These are phyloP conservation scores for Phaeodactylum tricornutum DNA, from an alignment of 108 stramenopile genomes.

Conservation along the genomic window DNA sequence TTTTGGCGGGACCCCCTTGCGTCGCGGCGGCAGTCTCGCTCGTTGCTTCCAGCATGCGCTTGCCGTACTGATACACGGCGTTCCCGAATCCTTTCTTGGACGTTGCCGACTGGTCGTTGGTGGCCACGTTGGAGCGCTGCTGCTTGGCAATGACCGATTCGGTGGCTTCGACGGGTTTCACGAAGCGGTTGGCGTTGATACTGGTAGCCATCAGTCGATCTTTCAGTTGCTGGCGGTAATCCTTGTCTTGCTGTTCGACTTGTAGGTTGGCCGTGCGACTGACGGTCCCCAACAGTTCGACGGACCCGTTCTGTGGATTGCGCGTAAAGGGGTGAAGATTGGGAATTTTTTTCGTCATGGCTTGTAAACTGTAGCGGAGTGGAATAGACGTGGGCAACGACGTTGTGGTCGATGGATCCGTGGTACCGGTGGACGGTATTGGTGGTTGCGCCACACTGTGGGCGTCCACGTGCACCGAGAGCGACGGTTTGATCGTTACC, in stretches of 20 bases:
- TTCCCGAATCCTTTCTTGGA: constrained; percentile 56
- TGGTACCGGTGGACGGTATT: constrained; percentile 1
- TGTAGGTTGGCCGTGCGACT: constrained; percentile 65
- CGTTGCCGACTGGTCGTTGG: constrained; percentile 26
- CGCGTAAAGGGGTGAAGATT: constrained; percentile 69
- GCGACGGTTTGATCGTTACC: constrained; percentile 26
- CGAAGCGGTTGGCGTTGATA: constrained; percentile 67
- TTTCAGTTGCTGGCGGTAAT: constrained; percentile 55
- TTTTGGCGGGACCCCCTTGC: constrained; percentile 12
- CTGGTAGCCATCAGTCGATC: constrained; percentile 54
- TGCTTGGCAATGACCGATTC: constrained; percentile 27
- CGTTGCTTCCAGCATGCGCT: constrained; percentile 38
- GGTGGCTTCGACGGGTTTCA: constrained; percentile 59
- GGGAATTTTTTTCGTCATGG: constrained; percentile 76
- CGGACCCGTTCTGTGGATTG: constrained; percentile 38
- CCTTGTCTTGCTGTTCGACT: constrained; percentile 39
- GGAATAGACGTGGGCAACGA: constrained; percentile 12
- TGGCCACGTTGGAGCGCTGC: constrained; percentile 12
- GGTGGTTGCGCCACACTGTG: constrained; percentile 14
- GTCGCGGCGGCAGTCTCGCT: neutral
- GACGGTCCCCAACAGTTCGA: constrained; percentile 62
- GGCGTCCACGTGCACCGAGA: constrained; percentile 20
- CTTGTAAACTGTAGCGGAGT: constrained; percentile 68
- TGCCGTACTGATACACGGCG: constrained; percentile 65
- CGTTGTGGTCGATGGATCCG: constrained; percentile 1